Conservation (phyloP, 2,329 filamentous ascomycete species). For the Xylariaceae sp. region DNA sequence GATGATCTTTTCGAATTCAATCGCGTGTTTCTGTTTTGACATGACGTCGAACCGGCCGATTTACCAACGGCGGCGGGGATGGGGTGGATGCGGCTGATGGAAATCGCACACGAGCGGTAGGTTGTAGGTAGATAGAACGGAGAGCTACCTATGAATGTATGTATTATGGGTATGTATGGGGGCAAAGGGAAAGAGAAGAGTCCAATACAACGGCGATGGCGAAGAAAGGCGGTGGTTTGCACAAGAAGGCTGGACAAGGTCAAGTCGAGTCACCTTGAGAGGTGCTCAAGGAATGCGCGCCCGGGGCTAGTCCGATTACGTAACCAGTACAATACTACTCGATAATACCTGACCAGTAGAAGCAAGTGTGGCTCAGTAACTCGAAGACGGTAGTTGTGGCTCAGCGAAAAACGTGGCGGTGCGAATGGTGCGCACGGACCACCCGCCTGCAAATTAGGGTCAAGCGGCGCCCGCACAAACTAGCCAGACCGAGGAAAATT, state of each 20-base stretch:
- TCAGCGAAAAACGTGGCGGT: not conserved
- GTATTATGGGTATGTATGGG: not conserved
- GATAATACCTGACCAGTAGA: too few species aligned
- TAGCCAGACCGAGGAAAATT: constrained; percentile 31
- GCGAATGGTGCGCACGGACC: constrained; percentile 11
- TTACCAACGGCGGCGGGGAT: not conserved
- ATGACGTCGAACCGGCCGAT: constrained; percentile 30
- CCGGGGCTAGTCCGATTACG: not conserved
- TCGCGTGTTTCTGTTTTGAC: constrained; percentile 29
- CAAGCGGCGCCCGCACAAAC: constrained; percentile 35
- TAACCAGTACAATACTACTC: too few species aligned
- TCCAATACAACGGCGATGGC: not conserved
- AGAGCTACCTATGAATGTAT: not conserved
- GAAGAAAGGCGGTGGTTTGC: not conserved
- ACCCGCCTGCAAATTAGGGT: constrained; percentile 31
- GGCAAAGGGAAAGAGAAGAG: not conserved
- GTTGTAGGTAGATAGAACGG: not conserved
- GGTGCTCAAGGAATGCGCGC: not conserved
- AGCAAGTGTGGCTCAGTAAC: too few species aligned
- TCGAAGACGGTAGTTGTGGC: constrained; percentile 7
- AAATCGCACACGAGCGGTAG: not conserved
- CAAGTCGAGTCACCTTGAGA: too few species aligned
- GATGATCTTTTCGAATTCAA: constrained; percentile 20
- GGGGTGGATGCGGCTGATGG: not conserved
- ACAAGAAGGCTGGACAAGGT: not conserved